Evolutionary conservation across 1,284 basidiomycete species (phyloP).

Genomic region (Naganishia sp.): DNA sequence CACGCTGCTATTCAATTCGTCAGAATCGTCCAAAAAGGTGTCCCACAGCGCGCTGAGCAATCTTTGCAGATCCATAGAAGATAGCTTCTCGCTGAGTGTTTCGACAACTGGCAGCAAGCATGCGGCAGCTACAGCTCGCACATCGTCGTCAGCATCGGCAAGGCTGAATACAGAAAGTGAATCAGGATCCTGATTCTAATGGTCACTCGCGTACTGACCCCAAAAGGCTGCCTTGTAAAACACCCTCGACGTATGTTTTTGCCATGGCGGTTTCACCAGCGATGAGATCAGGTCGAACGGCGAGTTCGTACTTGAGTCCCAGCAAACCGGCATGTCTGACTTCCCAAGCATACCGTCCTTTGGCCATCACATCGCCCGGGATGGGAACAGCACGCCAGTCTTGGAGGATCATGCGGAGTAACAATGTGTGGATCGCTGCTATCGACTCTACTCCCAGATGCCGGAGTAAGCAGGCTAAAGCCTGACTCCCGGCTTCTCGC

Average conservation of each 20-base stretch:
- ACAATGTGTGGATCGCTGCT: conserved; percentile 74
- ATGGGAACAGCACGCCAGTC: conserved; percentile 59
- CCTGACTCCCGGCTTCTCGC: conserved; percentile 93
- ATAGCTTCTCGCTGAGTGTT: conserved; percentile 74
- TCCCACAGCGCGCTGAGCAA: conserved; percentile 87
- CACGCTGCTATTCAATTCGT: conserved; percentile 94
- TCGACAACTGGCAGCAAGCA: conserved; percentile 83
- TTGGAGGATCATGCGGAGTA: conserved; percentile 94
- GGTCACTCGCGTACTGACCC: conserved; percentile 61
- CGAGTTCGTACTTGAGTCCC: conserved; percentile 96
- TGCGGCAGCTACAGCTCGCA: conserved; percentile 90
- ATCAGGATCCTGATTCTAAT: conserved; percentile 16
- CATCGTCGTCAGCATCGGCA: conserved; percentile 91
- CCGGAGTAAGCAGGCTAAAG: conserved; percentile 82
- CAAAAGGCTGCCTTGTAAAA: conserved; percentile 82
- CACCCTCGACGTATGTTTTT: conserved; percentile 57
- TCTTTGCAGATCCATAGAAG: conserved; percentile 65
- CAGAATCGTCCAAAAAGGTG: conserved; percentile 88
- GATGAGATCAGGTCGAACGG: conserved; percentile 82
- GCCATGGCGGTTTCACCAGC: conserved; percentile 46
- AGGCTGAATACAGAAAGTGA: conserved; percentile 60
- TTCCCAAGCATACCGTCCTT: conserved; percentile 81
- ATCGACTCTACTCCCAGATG: conserved; percentile 80
- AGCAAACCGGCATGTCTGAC: conserved; percentile 94
- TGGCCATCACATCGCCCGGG: conserved; percentile 50